Percentiles rank a stretch among this genome's conserved stretches.
These are phyloP conservation scores for Xylaria venustula DNA, from an alignment of 495 filamentous ascomycete species.

Conservation along the genomic window DNA sequence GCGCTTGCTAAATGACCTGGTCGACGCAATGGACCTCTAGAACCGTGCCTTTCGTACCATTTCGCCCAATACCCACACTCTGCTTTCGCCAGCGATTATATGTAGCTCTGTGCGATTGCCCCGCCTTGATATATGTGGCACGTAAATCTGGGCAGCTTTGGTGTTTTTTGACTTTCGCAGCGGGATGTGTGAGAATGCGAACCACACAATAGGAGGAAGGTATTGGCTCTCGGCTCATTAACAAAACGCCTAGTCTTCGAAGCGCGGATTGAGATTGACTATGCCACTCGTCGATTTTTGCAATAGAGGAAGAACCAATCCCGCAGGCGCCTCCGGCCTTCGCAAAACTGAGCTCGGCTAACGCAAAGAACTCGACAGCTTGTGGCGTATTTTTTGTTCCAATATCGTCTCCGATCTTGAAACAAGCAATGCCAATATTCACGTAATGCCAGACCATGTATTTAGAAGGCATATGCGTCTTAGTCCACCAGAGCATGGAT, in stretches of 20 bases:
- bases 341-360: neutral
- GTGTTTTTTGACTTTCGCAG: neutral
- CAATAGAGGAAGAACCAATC: no score
- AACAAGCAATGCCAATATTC: neutral
- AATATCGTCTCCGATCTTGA: neutral
- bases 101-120: neutral
- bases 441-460: neutral
- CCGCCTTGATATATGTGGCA: neutral
- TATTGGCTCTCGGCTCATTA: neutral
- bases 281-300: no score
- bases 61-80: no score
- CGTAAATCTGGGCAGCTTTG: slow-evolving; percentile 2
- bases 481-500: neutral
- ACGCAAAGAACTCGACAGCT: neutral
- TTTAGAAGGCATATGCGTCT: neutral
- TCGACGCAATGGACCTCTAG: no score
- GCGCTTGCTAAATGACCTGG: no score
- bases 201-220: no score
- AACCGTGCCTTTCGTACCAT: no score
- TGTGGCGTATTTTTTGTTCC: neutral
- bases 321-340: no score
- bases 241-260: neutral
- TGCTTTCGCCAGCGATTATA: neutral
- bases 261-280: no score
- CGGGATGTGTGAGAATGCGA: no score